Percentiles rank a stretch among this genome's conserved stretches.
Conservation (phyloP, 1,284 basidiomycete species). For the Cerioporus squamosus region DNA sequence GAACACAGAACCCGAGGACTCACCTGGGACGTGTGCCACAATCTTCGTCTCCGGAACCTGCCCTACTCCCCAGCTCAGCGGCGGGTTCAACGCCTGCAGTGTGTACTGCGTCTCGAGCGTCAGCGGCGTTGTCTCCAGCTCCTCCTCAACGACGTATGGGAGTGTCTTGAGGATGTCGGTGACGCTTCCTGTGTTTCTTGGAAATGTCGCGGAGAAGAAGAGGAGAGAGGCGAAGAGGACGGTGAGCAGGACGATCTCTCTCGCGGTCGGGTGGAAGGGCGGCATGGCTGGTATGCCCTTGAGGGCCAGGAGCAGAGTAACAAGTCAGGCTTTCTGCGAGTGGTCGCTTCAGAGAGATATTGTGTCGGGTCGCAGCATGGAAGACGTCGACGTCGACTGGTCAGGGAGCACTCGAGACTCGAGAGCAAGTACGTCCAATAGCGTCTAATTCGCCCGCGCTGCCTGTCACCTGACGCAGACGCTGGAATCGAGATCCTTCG, state of each 20-base stretch:
- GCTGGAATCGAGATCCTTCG: too few species aligned
- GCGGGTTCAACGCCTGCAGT: conserved; percentile 28
- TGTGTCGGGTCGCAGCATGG: too few species aligned
- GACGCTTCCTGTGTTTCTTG: conserved; percentile 19
- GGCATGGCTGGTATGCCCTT: conserved; percentile 28
- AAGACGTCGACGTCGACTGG: too few species aligned
- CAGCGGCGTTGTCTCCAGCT: conserved; percentile 16
- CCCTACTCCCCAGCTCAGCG: conserved; percentile 38
- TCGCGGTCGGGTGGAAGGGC: conserved; percentile 37
- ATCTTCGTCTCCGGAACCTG: conserved; percentile 61
- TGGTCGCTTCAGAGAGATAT: too few species aligned
- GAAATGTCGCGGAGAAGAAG: conserved; percentile 39
- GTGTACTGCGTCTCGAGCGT: conserved; percentile 35
- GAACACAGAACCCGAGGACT: conserved; percentile 7
- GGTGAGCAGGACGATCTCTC: conserved; percentile 54
- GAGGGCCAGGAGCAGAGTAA: too few species aligned
- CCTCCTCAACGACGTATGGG: conserved; percentile 23
- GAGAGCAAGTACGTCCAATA: too few species aligned
- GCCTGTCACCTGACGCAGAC: too few species aligned
- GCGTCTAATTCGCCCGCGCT: too few species aligned
- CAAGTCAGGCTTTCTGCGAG: too few species aligned
- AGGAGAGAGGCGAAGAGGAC: conserved; percentile 52
- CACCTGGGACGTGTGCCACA: conserved; percentile 67
- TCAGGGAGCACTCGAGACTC: too few species aligned
- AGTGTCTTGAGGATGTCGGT: conserved; percentile 24